phyloP scores from a whole-genome alignment of 495 filamentous ascomycete genomes.

The Saxispiralis lemnorum region DNA sequence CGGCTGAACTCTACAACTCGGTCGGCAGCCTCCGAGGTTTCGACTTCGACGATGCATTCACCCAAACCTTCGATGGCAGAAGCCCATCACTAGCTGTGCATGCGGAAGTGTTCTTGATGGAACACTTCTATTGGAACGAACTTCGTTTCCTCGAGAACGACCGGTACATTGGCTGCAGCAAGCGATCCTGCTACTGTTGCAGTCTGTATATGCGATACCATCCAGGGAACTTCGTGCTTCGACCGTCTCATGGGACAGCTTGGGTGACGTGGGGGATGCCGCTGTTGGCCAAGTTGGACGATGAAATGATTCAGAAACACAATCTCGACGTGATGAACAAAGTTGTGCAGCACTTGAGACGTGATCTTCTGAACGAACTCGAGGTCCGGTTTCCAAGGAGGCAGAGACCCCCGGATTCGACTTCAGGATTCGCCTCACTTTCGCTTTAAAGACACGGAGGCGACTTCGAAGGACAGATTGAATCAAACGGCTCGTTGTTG shows the following conservation, averaged over 20 bases:
- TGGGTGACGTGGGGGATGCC: not conserved
- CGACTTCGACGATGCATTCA: not conserved
- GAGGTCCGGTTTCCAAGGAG: not conserved
- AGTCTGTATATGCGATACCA: not conserved
- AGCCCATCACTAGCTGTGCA: not conserved
- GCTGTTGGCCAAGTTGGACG: not conserved
- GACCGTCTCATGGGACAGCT: not conserved
- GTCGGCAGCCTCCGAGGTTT: not conserved
- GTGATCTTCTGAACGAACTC: not conserved
- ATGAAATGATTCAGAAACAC: not conserved
- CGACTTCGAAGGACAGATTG: too few species aligned
- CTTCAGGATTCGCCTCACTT: not conserved
- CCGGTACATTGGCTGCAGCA: conserved; percentile 1
- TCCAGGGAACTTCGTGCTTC: conserved; percentile 1
- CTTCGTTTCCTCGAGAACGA: not conserved
- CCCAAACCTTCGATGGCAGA: not conserved
- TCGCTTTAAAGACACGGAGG: too few species aligned
- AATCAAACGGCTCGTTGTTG: too few species aligned
- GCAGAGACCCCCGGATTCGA: not conserved
- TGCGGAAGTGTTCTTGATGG: not conserved
- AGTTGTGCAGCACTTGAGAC: not conserved
- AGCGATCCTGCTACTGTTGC: conserved; percentile 1
- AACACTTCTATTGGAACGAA: not conserved
- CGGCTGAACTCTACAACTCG: not conserved
- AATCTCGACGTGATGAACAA: not conserved